A percentile compares a stretch with the other conserved stretches of the same genome.
Evolutionary conservation across 805 yeast species (phyloP).

Genomic region (Jamesozyma hellenica): DNA sequence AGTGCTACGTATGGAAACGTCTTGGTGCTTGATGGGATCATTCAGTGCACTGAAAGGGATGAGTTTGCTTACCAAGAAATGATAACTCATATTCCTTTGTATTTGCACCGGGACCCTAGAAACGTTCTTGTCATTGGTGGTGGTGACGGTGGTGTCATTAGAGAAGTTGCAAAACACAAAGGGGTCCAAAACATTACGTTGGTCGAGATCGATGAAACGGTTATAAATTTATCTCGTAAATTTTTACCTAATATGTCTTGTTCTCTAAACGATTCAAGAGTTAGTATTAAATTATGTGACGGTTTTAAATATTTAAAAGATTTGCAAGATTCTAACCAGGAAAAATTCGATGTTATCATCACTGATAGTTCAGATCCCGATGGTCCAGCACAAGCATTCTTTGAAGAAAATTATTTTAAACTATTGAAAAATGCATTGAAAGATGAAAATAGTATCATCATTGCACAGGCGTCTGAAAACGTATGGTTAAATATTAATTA

Average conservation of each 20-base stretch:
- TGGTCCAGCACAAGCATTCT: conserved; percentile 88
- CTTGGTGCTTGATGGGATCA: conserved; percentile 76
- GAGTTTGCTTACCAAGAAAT: conserved; percentile 92
- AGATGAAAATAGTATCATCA: conserved; percentile 49
- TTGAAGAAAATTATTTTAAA: conserved; percentile 66
- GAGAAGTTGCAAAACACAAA: conserved; percentile 75
- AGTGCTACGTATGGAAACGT: conserved; percentile 77
- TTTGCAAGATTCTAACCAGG: conserved; percentile 22
- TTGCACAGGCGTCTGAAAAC: conserved; percentile 71
- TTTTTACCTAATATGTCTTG: conserved; percentile 73
- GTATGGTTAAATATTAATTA: conserved; percentile 61
- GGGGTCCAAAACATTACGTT: conserved; percentile 55
- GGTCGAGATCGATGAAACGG: conserved; percentile 85
- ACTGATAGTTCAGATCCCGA: conserved; percentile 94
- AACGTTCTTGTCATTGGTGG: conserved; percentile 85
- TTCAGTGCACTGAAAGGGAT: conserved; percentile 86
- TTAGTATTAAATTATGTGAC: conserved; percentile 60
- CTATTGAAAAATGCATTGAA: conserved; percentile 54
- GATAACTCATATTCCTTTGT: conserved; percentile 75
- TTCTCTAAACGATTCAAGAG: conserved; percentile 53
- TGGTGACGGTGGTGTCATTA: conserved; percentile 90
- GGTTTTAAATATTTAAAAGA: conserved; percentile 69
- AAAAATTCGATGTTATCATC: conserved; percentile 70
- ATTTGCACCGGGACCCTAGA: conserved; percentile 66
- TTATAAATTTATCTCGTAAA: conserved; percentile 58